Evolutionary conservation across 768 basidiomycete species (phyloP).

Genomic region (Tulasnella sp.): DNA sequence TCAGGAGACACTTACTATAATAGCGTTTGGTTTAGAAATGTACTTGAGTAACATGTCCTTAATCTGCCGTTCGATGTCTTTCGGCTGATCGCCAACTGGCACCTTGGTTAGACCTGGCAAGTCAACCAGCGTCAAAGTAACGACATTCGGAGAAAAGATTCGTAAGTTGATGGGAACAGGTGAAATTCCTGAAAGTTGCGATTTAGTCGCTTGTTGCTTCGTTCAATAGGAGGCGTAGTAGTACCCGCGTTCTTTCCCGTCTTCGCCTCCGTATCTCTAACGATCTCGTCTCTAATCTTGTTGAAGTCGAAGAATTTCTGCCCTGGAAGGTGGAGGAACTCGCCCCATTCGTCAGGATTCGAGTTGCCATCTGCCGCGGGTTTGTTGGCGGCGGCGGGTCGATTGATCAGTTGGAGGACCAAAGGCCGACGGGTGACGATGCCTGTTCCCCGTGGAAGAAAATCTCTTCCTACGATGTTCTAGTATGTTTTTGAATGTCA

Average conservation of each 20-base stretch:
- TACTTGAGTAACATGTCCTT: slow-evolving; percentile 93
- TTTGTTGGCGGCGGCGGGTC: slow-evolving; percentile 35
- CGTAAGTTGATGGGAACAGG: slow-evolving; percentile 95
- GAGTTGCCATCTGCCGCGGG: slow-evolving; percentile 53
- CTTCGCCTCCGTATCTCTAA: slow-evolving; percentile 95
- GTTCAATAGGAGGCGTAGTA: slow-evolving; percentile 19
- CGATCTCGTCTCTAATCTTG: slow-evolving; percentile 93
- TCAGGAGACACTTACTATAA: slow-evolving; percentile 41
- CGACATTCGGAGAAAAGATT: slow-evolving; percentile 93
- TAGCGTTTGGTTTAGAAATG: slow-evolving; percentile 86
- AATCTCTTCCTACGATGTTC: slow-evolving; percentile 98
- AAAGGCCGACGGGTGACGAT: slow-evolving; percentile 96
- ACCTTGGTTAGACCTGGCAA: slow-evolving; percentile 92
- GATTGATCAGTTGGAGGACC: slow-evolving; percentile 92
- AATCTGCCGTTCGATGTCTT: slow-evolving; percentile 96
- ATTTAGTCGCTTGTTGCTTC: not conserved
- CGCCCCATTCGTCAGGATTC: slow-evolving; percentile 96
- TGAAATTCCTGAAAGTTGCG: slow-evolving; percentile 63
- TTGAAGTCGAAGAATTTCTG: slow-evolving; percentile 97
- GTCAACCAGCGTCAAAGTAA: slow-evolving; percentile 96
- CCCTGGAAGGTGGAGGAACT: slow-evolving; percentile 92
- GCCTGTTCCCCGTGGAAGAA: slow-evolving; percentile 96
- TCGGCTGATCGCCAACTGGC: slow-evolving; percentile 92
- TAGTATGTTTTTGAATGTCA: slow-evolving; percentile 29
- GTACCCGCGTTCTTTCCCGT: slow-evolving; percentile 86